Conservation (phyloP, 108 stramenopile species). For the Chaetoceros tenuissimus region DNA sequence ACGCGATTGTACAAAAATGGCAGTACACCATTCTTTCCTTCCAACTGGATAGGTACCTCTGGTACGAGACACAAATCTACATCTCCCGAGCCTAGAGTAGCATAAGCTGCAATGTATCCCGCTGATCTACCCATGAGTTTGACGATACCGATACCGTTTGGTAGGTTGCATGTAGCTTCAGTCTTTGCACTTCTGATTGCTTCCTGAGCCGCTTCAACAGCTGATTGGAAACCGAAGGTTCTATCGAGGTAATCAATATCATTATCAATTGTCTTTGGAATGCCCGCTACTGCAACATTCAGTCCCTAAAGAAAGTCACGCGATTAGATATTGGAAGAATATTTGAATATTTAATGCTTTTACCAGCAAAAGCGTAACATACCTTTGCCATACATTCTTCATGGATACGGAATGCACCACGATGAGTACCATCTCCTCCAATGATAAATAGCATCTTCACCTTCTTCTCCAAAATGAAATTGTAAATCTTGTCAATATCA, state of each 20-base stretch:
- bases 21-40: constrained; percentile 85
- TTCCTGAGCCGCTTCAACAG: constrained; percentile 87
- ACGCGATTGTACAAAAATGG: constrained; percentile 80
- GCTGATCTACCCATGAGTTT: constrained; percentile 95
- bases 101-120: constrained; percentile 91
- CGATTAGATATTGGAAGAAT: constrained; percentile 2
- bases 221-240: constrained; percentile 88
- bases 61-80: constrained; percentile 95
- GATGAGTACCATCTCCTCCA: constrained; percentile 98
- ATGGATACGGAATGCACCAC: constrained; percentile 89
- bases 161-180: constrained; percentile 93
- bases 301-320: constrained; percentile 32
- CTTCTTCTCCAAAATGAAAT: constrained; percentile 47
- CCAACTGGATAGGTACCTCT: constrained; percentile 90
- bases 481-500: constrained; percentile 84
- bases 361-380: too few species aligned
- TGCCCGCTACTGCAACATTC: constrained; percentile 92
- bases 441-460: constrained; percentile 91
- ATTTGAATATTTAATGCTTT: background rate
- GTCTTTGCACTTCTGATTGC: constrained; percentile 86
- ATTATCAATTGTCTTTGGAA: constrained; percentile 91
- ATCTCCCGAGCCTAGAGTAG: constrained; percentile 84
- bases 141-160: constrained; percentile 93
- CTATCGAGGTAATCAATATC: constrained; percentile 95
- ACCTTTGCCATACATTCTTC: constrained; percentile 83